Conservation (phyloP, 257 asterid genomes). For the Paraleonurus japonicus region DNA sequence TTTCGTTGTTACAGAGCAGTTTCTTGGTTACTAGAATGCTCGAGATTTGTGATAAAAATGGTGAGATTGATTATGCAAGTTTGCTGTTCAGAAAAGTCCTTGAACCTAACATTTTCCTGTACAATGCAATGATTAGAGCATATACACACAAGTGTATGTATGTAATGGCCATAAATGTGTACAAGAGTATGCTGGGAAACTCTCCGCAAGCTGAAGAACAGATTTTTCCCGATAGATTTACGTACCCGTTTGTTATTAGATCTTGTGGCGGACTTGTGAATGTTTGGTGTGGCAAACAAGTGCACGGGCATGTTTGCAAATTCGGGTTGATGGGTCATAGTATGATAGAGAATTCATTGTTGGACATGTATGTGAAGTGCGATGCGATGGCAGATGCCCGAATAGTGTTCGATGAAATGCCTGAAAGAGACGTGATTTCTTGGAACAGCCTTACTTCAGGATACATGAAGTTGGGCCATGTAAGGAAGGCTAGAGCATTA, state of each 20-base stretch:
- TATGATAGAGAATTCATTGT: conserved; percentile 45
- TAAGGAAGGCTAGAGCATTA: conserved; percentile 50
- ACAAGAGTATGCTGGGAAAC: conserved; percentile 45
- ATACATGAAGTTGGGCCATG: conserved; percentile 54
- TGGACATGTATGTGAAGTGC: conserved; percentile 73
- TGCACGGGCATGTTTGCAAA: conserved; percentile 56
- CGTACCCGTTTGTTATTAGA: conserved; percentile 71
- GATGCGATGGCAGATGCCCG: conserved; percentile 46
- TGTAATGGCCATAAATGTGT: conserved; percentile 34
- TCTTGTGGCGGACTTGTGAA: conserved; percentile 57
- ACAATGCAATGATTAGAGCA: conserved; percentile 61
- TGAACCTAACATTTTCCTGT: conserved; percentile 54
- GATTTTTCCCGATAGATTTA: conserved; percentile 51
- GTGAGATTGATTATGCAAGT: conserved; percentile 53
- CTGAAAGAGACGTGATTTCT: conserved; percentile 62
- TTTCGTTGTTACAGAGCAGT: conserved; percentile 60
- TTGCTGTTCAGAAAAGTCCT: conserved; percentile 49
- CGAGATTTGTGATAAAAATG: conserved; percentile 60
- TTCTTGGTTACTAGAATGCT: conserved; percentile 77
- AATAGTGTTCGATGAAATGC: conserved; percentile 63
- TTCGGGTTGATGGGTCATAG: conserved; percentile 39
- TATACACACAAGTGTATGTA: conserved; percentile 46
- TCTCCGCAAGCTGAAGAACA: conserved; percentile 25
- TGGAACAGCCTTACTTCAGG: conserved; percentile 76
- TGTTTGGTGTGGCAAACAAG: conserved; percentile 44